Evolutionary conservation across 2,329 filamentous ascomycete genomes (phyloP).

Genomic region (Hymenoscyphus salicellus): DNA sequence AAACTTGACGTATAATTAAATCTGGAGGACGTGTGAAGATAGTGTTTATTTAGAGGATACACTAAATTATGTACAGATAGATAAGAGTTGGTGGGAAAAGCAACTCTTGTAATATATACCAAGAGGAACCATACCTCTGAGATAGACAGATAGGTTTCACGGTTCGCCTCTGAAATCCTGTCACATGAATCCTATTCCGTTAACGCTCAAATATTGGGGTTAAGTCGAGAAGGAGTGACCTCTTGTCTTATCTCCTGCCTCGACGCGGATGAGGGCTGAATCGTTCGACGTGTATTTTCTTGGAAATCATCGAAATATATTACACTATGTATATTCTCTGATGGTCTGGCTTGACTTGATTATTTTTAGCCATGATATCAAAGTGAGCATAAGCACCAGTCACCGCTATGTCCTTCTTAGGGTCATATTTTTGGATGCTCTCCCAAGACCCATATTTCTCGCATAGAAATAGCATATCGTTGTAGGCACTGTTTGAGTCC

Average conservation of each 20-base stretch:
- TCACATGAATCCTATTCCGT: too few species aligned
- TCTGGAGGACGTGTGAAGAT: not conserved
- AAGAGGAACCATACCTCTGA: not conserved
- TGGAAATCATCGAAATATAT: too few species aligned
- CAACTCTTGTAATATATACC: not conserved
- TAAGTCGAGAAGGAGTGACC: too few species aligned
- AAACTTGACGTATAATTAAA: not conserved
- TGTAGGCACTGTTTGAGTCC: constrained; percentile 34
- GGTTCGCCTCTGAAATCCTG: too few species aligned
- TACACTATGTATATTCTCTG: not conserved
- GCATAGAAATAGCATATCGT: constrained; percentile 39
- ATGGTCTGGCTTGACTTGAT: not conserved
- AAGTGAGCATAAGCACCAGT: too few species aligned
- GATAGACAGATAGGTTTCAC: too few species aligned
- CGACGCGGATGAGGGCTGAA: too few species aligned
- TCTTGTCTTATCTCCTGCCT: too few species aligned
- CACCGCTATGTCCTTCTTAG: not conserved
- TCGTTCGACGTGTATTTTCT: too few species aligned
- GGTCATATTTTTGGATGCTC: constrained; percentile 23
- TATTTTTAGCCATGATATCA: not conserved
- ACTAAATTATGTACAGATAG: not conserved
- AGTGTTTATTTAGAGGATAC: not conserved
- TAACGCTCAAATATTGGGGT: too few species aligned
- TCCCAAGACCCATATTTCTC: constrained; percentile 38
- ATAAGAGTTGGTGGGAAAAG: not conserved